Base-by-base conservation (phyloP, 495 filamentous ascomycete species). In the Penicillium angulare region DNA sequence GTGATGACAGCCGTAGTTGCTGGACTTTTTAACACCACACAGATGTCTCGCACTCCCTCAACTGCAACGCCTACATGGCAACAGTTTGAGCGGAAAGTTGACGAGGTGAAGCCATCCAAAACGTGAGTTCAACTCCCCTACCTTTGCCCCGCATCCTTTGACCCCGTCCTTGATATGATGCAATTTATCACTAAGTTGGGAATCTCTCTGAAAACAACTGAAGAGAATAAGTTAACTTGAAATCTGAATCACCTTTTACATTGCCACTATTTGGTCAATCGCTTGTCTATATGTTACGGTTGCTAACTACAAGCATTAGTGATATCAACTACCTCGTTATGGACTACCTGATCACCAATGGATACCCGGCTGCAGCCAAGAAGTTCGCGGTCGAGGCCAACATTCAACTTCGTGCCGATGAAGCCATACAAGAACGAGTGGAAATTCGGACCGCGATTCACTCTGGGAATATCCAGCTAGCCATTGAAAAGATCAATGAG, bases 141-240 rank as follows among this genome's bases (percentile, higher is more conserved):
- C 32, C 52, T 34, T 57, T 47, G 47, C 34, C 20, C 35, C 49
- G 36, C 22, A 35, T 26, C 35, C 21, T 26, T 34, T 43, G 36
- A 49, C 36, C 38, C 44, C 18, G 39, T 43, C 56, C 49, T 59
- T 64, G 53, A 59, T 49, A 92, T 93, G 90, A 97, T 97, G 93
- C 59, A 80, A 79, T 65, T 72, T 65, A 68, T 75, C 78, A 76
- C 85, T 85, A 92, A 92, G 92, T 92, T 97, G 93, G 93, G 95
- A 99, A 99, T 99, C 93, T 99, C 93, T 99, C 93, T 83, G 87
- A 98, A 87, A 69, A 58, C 31, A 52, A 65, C 73, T 97, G 93
- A 84, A 84, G 93, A 97, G 88, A 92, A 86, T 64, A 77, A 76
- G 75, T 81, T 82, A 78, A 86, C 84, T 88, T 88, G 83, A 82